Conservation (phyloP, 2,329 filamentous ascomycete species). For the Colletotrichum cordylinicola region DNA sequence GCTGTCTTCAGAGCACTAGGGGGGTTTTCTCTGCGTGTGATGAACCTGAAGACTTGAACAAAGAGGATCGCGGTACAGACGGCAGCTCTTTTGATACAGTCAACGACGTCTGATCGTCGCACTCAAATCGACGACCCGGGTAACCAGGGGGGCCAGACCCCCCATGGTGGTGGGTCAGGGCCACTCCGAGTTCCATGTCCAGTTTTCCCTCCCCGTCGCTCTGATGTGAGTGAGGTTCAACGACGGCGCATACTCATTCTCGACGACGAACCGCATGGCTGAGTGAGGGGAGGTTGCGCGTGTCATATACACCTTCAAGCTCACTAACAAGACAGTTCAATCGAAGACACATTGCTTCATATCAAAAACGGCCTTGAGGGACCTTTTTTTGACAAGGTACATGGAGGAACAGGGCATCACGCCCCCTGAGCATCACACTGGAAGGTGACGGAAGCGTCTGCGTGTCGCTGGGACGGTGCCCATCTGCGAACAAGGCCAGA, state of each 20-base stretch:
- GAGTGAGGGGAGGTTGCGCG: not conserved
- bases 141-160: not conserved
- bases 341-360: not conserved
- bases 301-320: not conserved
- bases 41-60: not conserved
- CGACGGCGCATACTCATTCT: not conserved
- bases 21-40: not conserved
- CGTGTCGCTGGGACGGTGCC: constrained; percentile 14
- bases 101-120: constrained; percentile 14
- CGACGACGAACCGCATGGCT: not conserved
- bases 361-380: not conserved
- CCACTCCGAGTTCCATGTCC: not conserved
- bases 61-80: not conserved
- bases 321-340: not conserved
- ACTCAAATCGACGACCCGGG: constrained; percentile 4
- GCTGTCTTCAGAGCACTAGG: not conserved
- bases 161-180: constrained; percentile 1
- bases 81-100: constrained; percentile 6
- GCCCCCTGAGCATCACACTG: constrained; percentile 5
- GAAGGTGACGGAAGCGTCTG: constrained; percentile 14
- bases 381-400: not conserved
- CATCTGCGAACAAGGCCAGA: constrained; percentile 4
- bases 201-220: not conserved
- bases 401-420: not conserved
- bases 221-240: not conserved